Evolutionary conservation across 2,329 filamentous ascomycete genomes (phyloP), one percentile per base, ranked within the genome.

Genomic region (Scopulariopsis brevicaulis): DNA sequence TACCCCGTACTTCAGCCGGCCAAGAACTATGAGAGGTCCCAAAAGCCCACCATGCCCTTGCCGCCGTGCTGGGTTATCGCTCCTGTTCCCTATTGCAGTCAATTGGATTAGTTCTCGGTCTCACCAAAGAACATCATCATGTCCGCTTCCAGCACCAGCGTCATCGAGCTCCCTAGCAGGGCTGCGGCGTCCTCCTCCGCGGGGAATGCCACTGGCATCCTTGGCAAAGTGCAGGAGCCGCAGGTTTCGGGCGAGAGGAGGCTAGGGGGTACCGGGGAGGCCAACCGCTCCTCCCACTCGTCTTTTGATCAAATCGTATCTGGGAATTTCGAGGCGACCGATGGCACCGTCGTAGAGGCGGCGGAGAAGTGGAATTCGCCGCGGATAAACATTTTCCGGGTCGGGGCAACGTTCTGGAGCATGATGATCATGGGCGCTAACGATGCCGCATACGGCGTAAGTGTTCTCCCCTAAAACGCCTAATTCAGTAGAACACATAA

Each of bases 391-490:
- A 70, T 80, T 4, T 83, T 73, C 63, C 79, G 84, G 46, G 81
- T 82, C 53, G 68, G 80, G 40, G 75, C 81, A 0, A 78, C 82
- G 3, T 82, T 85, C 63, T 82, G 80, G 69, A 77, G 78, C 5
- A 83, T 89, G 62, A 71, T 84, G 22, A 73, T 87, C 35, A 81
- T 87, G 74, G 86, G 86, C 7, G 78, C 85, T 71, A 87, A 86
- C 64, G 86, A 90, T 70, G 85, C 80, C 11, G 80, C 81, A 25
- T 77, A 83, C 52, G 85, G 85, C 50, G 82, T 83, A 73, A 67
- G 77, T 74, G 25, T 24, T 12, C 12, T n/a, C 43, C 43, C 2
- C 5, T n/a, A n/a, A n/a, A n/a, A 40, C 11, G 37, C 18, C 11
- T 4, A 40, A 40, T 12, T 3, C 37, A 40, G 4, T 8, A 12